Evolutionary conservation across 2,329 filamentous ascomycete genomes (phyloP).

Genomic region (Fusarium sp.): DNA sequence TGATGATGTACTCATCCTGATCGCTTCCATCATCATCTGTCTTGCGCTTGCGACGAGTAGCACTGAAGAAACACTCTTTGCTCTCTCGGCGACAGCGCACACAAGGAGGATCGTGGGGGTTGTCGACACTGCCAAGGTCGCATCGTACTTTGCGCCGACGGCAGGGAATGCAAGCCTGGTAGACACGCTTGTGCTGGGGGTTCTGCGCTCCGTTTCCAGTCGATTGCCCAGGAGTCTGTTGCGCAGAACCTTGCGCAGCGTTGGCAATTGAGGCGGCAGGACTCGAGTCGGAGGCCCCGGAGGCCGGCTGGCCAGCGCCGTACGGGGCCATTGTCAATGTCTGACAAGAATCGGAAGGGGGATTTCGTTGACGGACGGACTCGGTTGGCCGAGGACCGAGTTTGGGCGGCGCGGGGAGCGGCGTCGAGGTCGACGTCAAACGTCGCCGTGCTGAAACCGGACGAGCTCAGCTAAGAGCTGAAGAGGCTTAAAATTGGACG

Average conservation of each 20-base stretch:
- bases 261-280: slow-evolving; percentile 43
- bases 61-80: slow-evolving; percentile 97
- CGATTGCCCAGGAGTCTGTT: slow-evolving; percentile 34
- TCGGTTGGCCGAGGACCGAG: slow-evolving; percentile 20
- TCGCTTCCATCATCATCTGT: slow-evolving; percentile 66
- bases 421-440: slow-evolving; percentile 20
- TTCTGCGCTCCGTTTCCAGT: slow-evolving; percentile 28
- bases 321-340: slow-evolving; percentile 43
- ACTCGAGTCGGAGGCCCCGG: slow-evolving; percentile 44
- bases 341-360: slow-evolving; percentile 2
- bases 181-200: slow-evolving; percentile 69
- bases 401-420: slow-evolving; percentile 18
- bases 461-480: slow-evolving; percentile 23
- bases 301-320: slow-evolving; percentile 36
- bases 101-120: slow-evolving; percentile 93
- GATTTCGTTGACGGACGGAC: slow-evolving; percentile 9
- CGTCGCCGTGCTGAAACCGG: slow-evolving; percentile 21
- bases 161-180: slow-evolving; percentile 73
- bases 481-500: slow-evolving; percentile 12
- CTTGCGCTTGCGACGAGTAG: slow-evolving; percentile 92
- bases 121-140: slow-evolving; percentile 83
- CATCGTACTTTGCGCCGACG: slow-evolving; percentile 72
- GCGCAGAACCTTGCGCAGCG: slow-evolving; percentile 37
- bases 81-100: slow-evolving; percentile 92
- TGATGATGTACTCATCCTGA: slow-evolving; percentile 75